These are phyloP conservation scores for Rehmannia glutinosa DNA, from an alignment of 257 asterid genomes.

Conservation along the genomic window DNA sequence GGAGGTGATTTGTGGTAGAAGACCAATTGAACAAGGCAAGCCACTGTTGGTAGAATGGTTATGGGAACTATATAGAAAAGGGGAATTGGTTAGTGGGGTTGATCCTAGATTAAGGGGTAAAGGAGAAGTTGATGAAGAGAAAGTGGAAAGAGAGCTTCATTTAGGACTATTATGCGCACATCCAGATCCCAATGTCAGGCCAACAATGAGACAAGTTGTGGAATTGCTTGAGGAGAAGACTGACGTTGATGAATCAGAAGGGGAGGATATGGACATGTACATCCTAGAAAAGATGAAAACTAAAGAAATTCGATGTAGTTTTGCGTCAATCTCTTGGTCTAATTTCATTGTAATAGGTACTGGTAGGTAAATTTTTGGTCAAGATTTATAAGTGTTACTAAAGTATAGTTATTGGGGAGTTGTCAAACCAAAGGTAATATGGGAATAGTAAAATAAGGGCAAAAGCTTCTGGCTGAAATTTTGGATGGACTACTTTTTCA, in stretches of 20 bases:
- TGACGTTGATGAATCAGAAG: constrained; percentile 32
- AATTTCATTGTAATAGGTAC: no score
- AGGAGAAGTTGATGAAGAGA: constrained; percentile 39
- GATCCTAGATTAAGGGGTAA: constrained; percentile 26
- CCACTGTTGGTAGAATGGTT: constrained; percentile 53
- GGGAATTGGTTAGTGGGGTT: constrained; percentile 34
- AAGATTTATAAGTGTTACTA: no score
- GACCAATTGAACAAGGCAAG: constrained; percentile 47
- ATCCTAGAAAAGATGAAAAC: constrained; percentile 44
- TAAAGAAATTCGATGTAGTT: no score
- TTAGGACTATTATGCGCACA: constrained; percentile 56
- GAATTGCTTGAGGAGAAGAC: constrained; percentile 46
- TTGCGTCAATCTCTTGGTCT: no score
- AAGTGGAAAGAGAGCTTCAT: constrained; percentile 43
- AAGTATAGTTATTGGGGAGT: no score
- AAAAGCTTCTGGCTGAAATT: no score
- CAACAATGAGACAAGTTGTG: constrained; percentile 65
- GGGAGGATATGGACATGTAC: constrained; percentile 40
- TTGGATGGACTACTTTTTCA: no score
- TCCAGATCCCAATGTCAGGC: constrained; percentile 47
- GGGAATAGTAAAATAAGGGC: no score
- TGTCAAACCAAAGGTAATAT: no score
- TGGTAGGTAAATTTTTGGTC: no score
- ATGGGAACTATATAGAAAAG: constrained; percentile 42
- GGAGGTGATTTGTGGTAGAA: constrained; percentile 62